Evolutionary conservation across 2,329 filamentous ascomycete genomes (phyloP).

Genomic region (Colletotrichum sp.): DNA sequence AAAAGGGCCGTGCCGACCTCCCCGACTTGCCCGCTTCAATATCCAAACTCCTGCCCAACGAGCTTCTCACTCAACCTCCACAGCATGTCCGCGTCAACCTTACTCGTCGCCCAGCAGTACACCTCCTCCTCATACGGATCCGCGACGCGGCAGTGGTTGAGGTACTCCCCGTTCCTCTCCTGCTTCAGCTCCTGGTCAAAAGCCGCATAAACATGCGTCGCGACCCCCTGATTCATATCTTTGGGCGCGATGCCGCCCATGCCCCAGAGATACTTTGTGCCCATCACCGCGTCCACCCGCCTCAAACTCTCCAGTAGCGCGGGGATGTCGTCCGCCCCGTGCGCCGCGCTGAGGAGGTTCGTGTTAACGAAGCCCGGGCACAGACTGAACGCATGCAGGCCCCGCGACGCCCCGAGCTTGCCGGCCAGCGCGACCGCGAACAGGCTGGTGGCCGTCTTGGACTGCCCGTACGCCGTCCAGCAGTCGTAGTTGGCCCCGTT

Average conservation of each 20-base stretch:
- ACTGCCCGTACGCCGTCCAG: constrained; percentile 29
- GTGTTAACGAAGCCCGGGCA: constrained; percentile 63
- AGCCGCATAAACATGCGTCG: constrained; percentile 16
- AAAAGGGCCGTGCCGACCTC: not conserved
- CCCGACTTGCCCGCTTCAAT: not conserved
- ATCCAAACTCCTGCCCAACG: constrained; percentile 16
- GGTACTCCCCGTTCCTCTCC: constrained; percentile 6
- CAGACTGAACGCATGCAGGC: constrained; percentile 47
- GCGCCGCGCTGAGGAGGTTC: not conserved
- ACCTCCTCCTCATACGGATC: constrained; percentile 19
- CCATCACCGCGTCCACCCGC: not conserved
- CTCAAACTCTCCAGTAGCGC: not conserved
- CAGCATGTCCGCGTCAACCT: constrained; percentile 13
- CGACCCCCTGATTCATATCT: constrained; percentile 1
- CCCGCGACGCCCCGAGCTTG: constrained; percentile 26
- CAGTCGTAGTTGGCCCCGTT: constrained; percentile 25
- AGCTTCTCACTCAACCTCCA: constrained; percentile 22
- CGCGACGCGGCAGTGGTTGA: constrained; percentile 2
- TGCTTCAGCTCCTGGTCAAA: not conserved
- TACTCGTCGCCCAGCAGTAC: constrained; percentile 3
- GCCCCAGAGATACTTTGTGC: constrained; percentile 7
- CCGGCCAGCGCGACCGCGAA: constrained; percentile 10
- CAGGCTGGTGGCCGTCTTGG: constrained; percentile 33
- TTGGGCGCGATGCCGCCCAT: not conserved
- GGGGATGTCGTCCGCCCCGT: not conserved